These are phyloP conservation scores for Phytophthora uliginosa DNA, from an alignment of 352 stramenopile species.

Conservation along the genomic window DNA sequence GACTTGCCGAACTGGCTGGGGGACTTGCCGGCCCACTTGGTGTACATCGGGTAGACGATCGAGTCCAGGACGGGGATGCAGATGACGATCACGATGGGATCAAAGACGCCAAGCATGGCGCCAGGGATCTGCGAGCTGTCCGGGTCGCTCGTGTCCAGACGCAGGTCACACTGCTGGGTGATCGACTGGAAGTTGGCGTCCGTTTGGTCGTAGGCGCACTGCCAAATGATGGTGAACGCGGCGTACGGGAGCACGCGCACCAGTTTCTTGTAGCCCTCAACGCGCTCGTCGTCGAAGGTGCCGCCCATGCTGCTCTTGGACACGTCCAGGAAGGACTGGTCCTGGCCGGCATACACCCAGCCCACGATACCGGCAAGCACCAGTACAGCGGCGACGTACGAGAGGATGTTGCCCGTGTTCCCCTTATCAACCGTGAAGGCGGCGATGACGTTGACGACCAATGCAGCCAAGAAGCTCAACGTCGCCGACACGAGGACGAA, in stretches of 20 bases:
- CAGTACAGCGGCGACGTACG: conserved; percentile 46
- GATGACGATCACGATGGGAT: conserved; percentile 56
- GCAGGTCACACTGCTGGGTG: conserved; percentile 74
- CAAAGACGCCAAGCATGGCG: conserved; percentile 60
- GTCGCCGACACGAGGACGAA: conserved; percentile 42
- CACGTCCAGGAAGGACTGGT: conserved; percentile 51
- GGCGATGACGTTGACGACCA: conserved; percentile 60
- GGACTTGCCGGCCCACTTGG: conserved; percentile 35
- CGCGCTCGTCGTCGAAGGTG: conserved; percentile 47
- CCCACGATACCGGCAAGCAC: conserved; percentile 39
- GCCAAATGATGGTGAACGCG: conserved; percentile 71
- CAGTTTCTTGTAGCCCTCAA: conserved; percentile 61
- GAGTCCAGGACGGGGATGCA: conserved; percentile 52
- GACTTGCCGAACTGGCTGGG: conserved; percentile 52
- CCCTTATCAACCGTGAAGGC: conserved; percentile 46
- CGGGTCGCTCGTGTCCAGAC: conserved; percentile 44
- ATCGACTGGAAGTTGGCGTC: conserved; percentile 82
- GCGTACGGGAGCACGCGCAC: conserved; percentile 63
- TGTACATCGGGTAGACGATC: conserved; percentile 49
- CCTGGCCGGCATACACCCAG: conserved; percentile 50
- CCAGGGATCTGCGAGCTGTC: conserved; percentile 64
- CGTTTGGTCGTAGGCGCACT: conserved; percentile 71
- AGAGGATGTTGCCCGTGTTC: conserved; percentile 46
- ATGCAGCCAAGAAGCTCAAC: conserved; percentile 42
- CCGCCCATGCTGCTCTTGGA: conserved; percentile 48